Conservation (phyloP, 1,139 yeast genomes). For the Taphrina flavorubra region DNA sequence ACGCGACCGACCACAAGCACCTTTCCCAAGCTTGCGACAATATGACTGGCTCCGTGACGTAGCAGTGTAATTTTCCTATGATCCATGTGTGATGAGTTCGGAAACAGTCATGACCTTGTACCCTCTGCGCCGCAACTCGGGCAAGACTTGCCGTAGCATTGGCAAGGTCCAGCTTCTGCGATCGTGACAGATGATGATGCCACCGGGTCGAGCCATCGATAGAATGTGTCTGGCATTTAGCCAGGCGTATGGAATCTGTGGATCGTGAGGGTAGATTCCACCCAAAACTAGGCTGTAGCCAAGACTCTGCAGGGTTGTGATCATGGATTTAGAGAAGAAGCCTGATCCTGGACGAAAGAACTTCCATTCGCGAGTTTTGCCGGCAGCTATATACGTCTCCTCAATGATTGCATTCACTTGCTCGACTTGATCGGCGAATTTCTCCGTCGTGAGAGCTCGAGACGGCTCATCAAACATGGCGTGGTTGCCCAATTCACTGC, state of each 20-base stretch:
- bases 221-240: slow-evolving; percentile 39
- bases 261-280: slow-evolving; percentile 38
- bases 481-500: slow-evolving; percentile 39
- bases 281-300: slow-evolving; percentile 26
- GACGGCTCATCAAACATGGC: slow-evolving; percentile 42
- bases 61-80: background rate
- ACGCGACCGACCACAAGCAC: too few relatives aligned
- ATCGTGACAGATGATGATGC: slow-evolving; percentile 40
- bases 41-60: background rate
- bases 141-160: slow-evolving; percentile 23
- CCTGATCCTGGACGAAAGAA: slow-evolving; percentile 42
- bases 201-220: slow-evolving; percentile 24
- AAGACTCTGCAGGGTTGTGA: background rate
- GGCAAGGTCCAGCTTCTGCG: slow-evolving; percentile 37
- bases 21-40: too few relatives aligned
- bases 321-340: slow-evolving; percentile 26
- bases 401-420: slow-evolving; percentile 19
- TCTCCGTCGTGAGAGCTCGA: slow-evolving; percentile 5
- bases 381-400: slow-evolving; percentile 5
- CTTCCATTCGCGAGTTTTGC: background rate
- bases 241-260: slow-evolving; percentile 27
- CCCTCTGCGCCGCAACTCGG: slow-evolving; percentile 22
- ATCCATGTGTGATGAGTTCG: background rate
- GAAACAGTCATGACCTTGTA: slow-evolving; percentile 24
- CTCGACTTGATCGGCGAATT: slow-evolving; percentile 15